These are phyloP conservation scores for Teratosphaeria gauchensis DNA, from an alignment of 2,329 filamentous ascomycete species.

Conservation along the genomic window DNA sequence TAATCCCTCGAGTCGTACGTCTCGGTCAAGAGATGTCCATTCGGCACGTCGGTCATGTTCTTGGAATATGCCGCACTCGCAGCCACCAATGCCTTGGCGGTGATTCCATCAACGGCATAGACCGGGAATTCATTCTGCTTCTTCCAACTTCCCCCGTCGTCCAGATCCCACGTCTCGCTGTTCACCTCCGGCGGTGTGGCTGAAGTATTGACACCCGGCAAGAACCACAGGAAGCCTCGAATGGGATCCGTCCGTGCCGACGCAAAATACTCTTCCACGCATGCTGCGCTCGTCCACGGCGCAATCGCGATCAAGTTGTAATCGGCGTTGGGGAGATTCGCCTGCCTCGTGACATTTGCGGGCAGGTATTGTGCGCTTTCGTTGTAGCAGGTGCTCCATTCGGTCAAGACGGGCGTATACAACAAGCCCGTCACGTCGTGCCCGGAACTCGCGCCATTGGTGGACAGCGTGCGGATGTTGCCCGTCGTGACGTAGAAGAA, in stretches of 20 bases:
- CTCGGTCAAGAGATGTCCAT: slow-evolving; percentile 29
- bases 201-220: slow-evolving; percentile 36
- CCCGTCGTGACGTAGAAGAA: slow-evolving; percentile 27
- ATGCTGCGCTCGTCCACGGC: slow-evolving; percentile 71
- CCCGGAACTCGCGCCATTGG: slow-evolving; percentile 52
- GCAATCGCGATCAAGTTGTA: slow-evolving; percentile 73
- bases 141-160: slow-evolving; percentile 64
- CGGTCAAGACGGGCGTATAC: slow-evolving; percentile 65
- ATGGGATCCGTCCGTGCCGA: slow-evolving; percentile 52
- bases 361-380: slow-evolving; percentile 59
- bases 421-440: slow-evolving; percentile 66
- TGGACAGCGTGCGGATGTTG: slow-evolving; percentile 69
- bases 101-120: slow-evolving; percentile 64
- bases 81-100: slow-evolving; percentile 60
- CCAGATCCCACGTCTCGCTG: slow-evolving; percentile 59
- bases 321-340: slow-evolving; percentile 54
- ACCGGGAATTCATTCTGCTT: slow-evolving; percentile 63
- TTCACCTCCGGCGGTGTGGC: slow-evolving; percentile 54
- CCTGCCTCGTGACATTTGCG: slow-evolving; percentile 60
- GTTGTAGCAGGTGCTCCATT: slow-evolving; percentile 52
- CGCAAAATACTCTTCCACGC: slow-evolving; percentile 62
- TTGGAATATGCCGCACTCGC: slow-evolving; percentile 65
- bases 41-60: slow-evolving; percentile 47
- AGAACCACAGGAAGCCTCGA: slow-evolving; percentile 49
- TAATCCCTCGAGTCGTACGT: slow-evolving; percentile 33